Evolutionary conservation across 192 early-diverging fungal species (phyloP), one percentile per base, ranked within the genome.

Genomic region (Helicostylum pulchrum): DNA sequence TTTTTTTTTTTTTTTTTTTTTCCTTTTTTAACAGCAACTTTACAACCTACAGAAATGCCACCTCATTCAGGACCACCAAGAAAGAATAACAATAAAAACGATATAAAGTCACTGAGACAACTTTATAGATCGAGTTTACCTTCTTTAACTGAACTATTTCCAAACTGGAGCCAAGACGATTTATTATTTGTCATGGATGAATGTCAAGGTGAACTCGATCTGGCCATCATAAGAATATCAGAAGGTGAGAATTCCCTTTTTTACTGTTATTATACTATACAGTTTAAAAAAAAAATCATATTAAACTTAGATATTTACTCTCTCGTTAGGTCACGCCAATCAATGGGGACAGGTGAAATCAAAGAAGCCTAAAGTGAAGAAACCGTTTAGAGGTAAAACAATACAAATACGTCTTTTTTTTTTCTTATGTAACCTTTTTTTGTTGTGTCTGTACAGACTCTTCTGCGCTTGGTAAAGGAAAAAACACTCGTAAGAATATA

Each of bases 141-240:
- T 31, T 81, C 78, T 52, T 70, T 93, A 53, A 76, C 78, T 53
- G 89, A 90, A 71, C 68, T 93, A 57, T 91, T 90, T 70, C 77
- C 86, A 39, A 86, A 87, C 52, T 98, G 94, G 94, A 79, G 88
- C 66, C 90, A 95, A 66, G 87, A 85, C 66, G 96, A 98, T 77
- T 81, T 98, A 61, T 70, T 94, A 47, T 89, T 82, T 45, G 85
- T 85, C 21, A 77, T 97, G 61, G 87, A 92, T 71, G 96, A 98
- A 66, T 88, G 88, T 50, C 67, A 84, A 48, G 94, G 94, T 21
- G 92, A 98, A 70, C 71, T 96, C 44, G 90, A 95, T 34, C 64
- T 83, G 21, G 87, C 93, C 51, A 86, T 90, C 78, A 77, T 64
- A 53, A 80, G 93, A 58, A 97, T 98, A 64, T 80, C 79, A 57